A percentile compares a stretch with the other conserved stretches of the same genome.
Conservation (phyloP, 148 eudicot species). For the Polygonum maritimum region DNA sequence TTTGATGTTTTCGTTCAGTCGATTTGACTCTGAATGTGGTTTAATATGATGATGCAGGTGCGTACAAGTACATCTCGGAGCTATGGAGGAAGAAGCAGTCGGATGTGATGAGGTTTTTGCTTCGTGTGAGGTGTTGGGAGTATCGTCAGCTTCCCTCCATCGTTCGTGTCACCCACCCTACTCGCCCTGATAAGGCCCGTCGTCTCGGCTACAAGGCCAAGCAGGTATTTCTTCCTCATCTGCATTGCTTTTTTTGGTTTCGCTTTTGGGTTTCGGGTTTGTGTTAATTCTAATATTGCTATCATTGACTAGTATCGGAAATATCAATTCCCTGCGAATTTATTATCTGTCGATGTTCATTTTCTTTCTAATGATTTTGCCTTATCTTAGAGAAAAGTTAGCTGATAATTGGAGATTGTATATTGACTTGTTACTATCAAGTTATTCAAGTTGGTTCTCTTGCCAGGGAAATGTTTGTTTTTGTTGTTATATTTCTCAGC, state of each 20-base stretch:
- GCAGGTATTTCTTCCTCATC: neutral
- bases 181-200: constrained; percentile 12
- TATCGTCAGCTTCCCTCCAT: constrained; percentile 12
- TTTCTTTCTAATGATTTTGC: neutral
- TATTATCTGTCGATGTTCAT: neutral
- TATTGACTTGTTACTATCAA: too few relatives aligned
- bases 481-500: neutral
- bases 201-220: constrained; percentile 12
- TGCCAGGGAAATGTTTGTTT: neutral
- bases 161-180: constrained; percentile 5
- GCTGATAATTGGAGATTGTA: neutral
- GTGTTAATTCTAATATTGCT: neutral
- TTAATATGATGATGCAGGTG: neutral
- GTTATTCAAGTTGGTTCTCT: too few relatives aligned
- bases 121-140: constrained; percentile 4
- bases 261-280: neutral
- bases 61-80: constrained; percentile 8
- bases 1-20: neutral
- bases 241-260: neutral
- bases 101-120: constrained; percentile 7
- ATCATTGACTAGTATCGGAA: neutral
- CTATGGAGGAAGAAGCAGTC: constrained; percentile 12
- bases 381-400: neutral
- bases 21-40: neutral
- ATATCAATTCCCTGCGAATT: neutral